Evolutionary conservation across 257 asterid genomes (phyloP), one percentile per base, ranked within the genome.

Genomic region (Solanum paucissectum): DNA sequence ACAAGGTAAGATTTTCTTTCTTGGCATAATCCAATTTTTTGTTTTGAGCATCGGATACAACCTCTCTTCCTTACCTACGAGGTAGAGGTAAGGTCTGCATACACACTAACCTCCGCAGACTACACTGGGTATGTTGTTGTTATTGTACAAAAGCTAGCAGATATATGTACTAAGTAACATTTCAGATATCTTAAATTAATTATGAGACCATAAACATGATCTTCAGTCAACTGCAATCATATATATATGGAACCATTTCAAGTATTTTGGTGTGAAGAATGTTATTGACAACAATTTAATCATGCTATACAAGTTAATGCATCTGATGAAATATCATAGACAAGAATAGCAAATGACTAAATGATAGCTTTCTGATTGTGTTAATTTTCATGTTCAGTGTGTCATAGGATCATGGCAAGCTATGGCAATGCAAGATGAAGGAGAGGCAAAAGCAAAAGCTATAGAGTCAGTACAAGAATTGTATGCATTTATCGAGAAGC

Each of bases 381-480:
- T 44, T 44, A 25, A 4, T 60, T 40, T 37, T 42, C 68, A 34
- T 16, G 25, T 82, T 9, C 91, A 92, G 92, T 87, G 87, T 74
- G 89, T 91, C 23, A 38, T 62, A 46, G 87, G 88, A 23, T 89
- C 83, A 32, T 90, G 88, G 89, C 86, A 87, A 88, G 93, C 93
- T 33, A 72, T 82, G 86, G 93, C 93, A 38, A 72, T 82, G 86
- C 68, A n/a, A 25, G 89, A 87, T 2, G 88, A 88, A 88, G 93
- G 90, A 38, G 87, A 90, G 27, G 89, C 86, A 83, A 89, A 90
- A 87, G 89, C 73, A 84, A 87, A 71, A 21, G 91, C 91, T 23
- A 60, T 90, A 55, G 90, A 79, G 58, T 83, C 91, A 1, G 90
- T 93, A 68, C 87, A 90, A 83, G 90, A 88, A 86, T 27, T 77